Base-by-base conservation (phyloP, 2,329 filamentous ascomycete species). In the Lecanicillium sp. region DNA sequence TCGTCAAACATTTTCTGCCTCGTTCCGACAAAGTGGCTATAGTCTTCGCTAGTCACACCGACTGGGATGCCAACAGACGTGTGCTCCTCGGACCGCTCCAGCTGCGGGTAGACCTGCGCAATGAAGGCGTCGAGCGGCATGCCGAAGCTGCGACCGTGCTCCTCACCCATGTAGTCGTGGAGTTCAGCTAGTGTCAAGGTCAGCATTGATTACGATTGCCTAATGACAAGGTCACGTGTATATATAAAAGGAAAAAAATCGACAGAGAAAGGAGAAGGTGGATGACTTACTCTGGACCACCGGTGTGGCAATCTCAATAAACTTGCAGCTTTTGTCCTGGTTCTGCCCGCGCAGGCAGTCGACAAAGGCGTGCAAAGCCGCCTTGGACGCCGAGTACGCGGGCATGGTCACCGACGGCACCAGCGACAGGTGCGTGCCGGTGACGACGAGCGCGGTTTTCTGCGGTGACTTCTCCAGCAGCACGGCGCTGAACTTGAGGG, bases 31-130 rank as follows among this genome's bases (percentile, higher is more conserved):
- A 37, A 41, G 22, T 29, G 34, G n/a, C 33, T 20, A 19, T 37
- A 41, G 17, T 37, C 39, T 8, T 36, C 34, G 3, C 17, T 29
- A 3, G 39, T 19, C 10, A 37, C 12, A 2, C 29, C 34, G 5
- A 28, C 11, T n/a, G 39, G 39, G 9, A 37, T 14, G 6, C 35
- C 25, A 9, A 42, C 27, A 15, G 35, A 29, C 5, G 34, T 37
- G 2, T 71, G 59, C 33, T 68, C 60, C 12, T 66, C 58, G 3
- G 65, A 65, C 3, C 49, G 45, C 9, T 50, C 45, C 32, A 77
- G 47, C 3, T 58, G 65, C 3, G 50, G 46, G 58, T 65, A 76
- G 5, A 65, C 64, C 45, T 68, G 60, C 5, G 70, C 56, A 3
- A 58, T 57, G 46, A 71, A 74, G 19, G 62, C 52, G 2, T 29